Evolutionary conservation across 1,284 basidiomycete species (phyloP), one percentile per base, ranked within the genome.

Genomic region (Neonothopanus nambi): DNA sequence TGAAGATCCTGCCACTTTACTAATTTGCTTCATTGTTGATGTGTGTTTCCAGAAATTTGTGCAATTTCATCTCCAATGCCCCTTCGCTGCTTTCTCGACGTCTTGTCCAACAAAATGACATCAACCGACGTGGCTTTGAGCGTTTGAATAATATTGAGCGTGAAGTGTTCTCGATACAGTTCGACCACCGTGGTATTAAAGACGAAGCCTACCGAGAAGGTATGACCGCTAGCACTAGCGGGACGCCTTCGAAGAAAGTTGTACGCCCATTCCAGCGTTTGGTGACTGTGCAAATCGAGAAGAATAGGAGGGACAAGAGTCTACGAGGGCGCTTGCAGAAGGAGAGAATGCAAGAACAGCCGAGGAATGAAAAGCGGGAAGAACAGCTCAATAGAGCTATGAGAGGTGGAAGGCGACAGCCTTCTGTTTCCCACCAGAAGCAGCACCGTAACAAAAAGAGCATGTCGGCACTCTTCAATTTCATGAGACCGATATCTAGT

Each of bases 401-500:
- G 85, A 75, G 80, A 12, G 77, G 80, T 21, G 79, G 79, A 56
- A 81, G 81, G 59, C 72, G 52, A 30, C 52, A 76, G 18, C 65
- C 73, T 48, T 66, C 70, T 1, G 65, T 65, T 5, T 64, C 69
- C 17, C n/a, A n/a, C n/a, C 79, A 78, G 59, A 89, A 89, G 67
- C 84, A 87, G 56, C 87, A 90, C 59, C 78, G 88, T 20, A 84
- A 87, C 69, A 91, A 91, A 78, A 89, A 90, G 71, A 90, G 88
- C 70, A 86, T 89, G 75, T 89, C 82, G 11, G 85, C 86, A 1
- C 86, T 93, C 67, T 80, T 92, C 68, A 86, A 85, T 59, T 77
- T 91, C 67, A 91, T 92, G 83, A 80, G 90, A n/a, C 89, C 89
- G 1, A 85, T 92, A 54, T 93, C 90, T 15, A 91, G 84, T 58